Base-by-base conservation (phyloP, 2,329 filamentous ascomycete species). In the Periglandula ipomoeae region DNA sequence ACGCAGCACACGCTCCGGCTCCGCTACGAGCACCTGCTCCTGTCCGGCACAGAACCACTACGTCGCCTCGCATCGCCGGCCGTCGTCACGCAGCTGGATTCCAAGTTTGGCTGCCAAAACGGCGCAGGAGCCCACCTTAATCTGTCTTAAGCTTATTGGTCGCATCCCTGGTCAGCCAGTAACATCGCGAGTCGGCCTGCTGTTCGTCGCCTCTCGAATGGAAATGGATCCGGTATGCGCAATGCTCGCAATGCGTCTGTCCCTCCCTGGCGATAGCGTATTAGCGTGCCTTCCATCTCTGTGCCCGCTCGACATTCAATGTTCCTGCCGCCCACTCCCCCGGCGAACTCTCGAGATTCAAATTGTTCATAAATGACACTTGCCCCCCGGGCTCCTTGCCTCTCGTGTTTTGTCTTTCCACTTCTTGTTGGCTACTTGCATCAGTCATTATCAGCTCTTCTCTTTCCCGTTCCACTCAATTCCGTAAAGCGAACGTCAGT, bases 341-440 rank as follows among this genome's bases (percentile, higher is more conserved):
- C n/a, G n/a, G n/a, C n/a, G n/a, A n/a, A n/a, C n/a, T n/a, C 15
- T 37, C 34, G 34, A 37, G 15, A 41, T n/a, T 20, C 20, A 11
- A 27, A 48, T 44, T 17, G 40, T 24, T 17, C 47, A 44, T 48
- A 48, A 48, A 48, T 26, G 32, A 38, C 35, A 30, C 44, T 38
- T 42, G 11, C 37, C 27, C 40, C 13, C 22, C 45, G 15, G 17
- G 9, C 23, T 10, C 15, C 24, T 4, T 17, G 35, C 23, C 22
- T 24, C n/a, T 37, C 32, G 8, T 10, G 19, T n/a, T 44, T 13
- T 24, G 15, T n/a, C 46, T 34, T 23, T 32, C 13, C 38, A 35
- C 26, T 30, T 19, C 42, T 32, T 46, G 37, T 20, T 39, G 17
- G 17, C 27, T 35, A 20, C 23, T 8, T 15, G 13, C 10, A 11